Percentiles rank a stretch among this genome's conserved stretches.
phyloP scores from a whole-genome alignment of 768 basidiomycete species.

The Amanita subjunquillea region DNA sequence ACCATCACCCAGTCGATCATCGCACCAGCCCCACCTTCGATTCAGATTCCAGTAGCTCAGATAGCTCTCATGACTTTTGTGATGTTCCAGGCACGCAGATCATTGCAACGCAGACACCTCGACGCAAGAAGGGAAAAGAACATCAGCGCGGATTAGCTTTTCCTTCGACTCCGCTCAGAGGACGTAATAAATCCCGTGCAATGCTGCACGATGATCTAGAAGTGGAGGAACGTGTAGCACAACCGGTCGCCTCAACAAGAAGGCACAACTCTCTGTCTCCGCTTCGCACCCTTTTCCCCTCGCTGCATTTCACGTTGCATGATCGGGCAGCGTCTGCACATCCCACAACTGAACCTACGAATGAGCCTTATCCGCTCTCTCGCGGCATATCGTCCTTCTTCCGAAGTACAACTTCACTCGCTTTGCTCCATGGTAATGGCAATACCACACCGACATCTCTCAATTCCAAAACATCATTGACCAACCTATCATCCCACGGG shows the following conservation, averaged over 20 bases:
- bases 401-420: slow-evolving; percentile 5
- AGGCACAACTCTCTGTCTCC: slow-evolving; percentile 5
- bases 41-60: slow-evolving; percentile 3
- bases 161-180: neutral
- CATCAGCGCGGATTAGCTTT: neutral
- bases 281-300: slow-evolving; percentile 6
- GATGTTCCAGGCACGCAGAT: neutral
- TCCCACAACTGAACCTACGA: neutral
- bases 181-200: neutral
- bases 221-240: neutral
- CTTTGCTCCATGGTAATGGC: neutral
- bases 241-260: neutral
- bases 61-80: slow-evolving; percentile 2
- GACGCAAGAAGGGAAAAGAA: neutral
- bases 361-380: neutral
- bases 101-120: neutral
- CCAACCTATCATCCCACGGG: neutral
- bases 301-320: neutral
- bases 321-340: slow-evolving; percentile 6
- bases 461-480: slow-evolving; percentile 1
- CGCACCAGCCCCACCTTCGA: neutral
- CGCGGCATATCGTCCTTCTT: slow-evolving; percentile 1
- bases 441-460: slow-evolving; percentile 2
- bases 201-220: neutral
- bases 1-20: neutral